Base-by-base conservation (phyloP, 2,329 filamentous ascomycete species). In the Cercospora citrullina region DNA sequence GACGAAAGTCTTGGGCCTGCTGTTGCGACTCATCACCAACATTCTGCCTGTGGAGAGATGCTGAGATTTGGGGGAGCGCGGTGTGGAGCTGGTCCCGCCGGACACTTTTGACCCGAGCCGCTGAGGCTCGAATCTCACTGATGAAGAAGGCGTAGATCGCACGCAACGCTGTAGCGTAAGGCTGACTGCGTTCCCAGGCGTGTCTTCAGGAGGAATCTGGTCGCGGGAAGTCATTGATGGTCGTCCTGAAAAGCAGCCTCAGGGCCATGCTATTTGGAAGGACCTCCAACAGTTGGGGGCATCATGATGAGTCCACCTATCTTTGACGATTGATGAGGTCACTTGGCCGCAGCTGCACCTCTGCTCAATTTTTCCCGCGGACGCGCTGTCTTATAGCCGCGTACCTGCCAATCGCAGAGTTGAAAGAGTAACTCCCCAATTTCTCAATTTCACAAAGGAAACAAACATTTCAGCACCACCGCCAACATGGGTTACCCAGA, bases 401-500 rank as follows among this genome's bases (percentile, higher is more conserved):
- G n/a, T 45, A 4, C 36, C 21, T 30, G 39, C 60, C 16, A 31
- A 36, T 31, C 26, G 39, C 39, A 53, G 42, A 14, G 42, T 33
- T 6, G 42, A 51, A 3, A 14, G 12, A 8, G 18, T 9, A 5
- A 28, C 28, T 45, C 7, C 18, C 16, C 31, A 18, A 5, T 21
- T 26, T 30, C 21, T n/a, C 16, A 16, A 53, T 51, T 62, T 53
- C 45, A 67, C 60, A 65, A 36, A 64, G n/a, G 39, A 60, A 5
- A 57, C 53, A 16, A 5, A 33, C 2, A 4, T 31, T 12, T 26
- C 10, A 30, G 2, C 64, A 42, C 28, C 18, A 63, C 64, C 66
- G 63, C 69, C 74, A 81, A 69, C 28, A 85, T 85, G 83, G 78
- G 77, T 76, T 85, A 85, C 76, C 83, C 83, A 74, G 83, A 85